phyloP scores from a whole-genome alignment of 1,284 basidiomycete species.

The Sutorius eximius region DNA sequence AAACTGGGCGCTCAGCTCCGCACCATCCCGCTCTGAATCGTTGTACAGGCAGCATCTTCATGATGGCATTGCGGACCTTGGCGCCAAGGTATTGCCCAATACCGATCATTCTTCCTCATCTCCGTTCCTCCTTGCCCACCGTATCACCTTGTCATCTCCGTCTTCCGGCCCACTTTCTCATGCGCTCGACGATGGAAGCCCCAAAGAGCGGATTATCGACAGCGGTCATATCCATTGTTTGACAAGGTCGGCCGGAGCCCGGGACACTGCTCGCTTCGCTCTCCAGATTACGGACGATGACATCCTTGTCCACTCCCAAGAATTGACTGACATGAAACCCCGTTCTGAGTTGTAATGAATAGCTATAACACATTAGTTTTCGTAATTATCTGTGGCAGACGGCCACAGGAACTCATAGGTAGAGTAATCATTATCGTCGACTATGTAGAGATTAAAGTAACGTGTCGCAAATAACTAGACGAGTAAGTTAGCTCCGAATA shows the following conservation, averaged over 20 bases:
- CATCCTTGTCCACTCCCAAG: conserved; percentile 13
- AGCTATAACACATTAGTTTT: conserved; percentile 14
- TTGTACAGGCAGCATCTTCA: conserved; percentile 56
- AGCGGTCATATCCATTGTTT: conserved; percentile 33
- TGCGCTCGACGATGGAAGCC: conserved; percentile 26
- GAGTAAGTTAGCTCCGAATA: conserved; percentile 12
- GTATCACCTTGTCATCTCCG: conserved; percentile 43
- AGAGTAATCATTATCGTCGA: conserved; percentile 22
- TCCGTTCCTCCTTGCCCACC: conserved; percentile 42
- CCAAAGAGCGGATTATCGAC: conserved; percentile 19
- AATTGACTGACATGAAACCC: background rate
- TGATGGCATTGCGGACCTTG: conserved; percentile 19
- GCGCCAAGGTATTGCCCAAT: conserved; percentile 12
- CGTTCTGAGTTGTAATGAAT: background rate
- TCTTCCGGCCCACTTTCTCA: conserved; percentile 30
- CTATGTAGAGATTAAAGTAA: conserved; percentile 10
- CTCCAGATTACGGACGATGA: conserved; percentile 26
- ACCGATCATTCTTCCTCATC: conserved; percentile 16
- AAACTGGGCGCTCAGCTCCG: conserved; percentile 60
- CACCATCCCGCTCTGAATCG: conserved; percentile 27
- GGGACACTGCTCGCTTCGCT: conserved; percentile 18
- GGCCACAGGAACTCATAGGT: conserved; percentile 13
- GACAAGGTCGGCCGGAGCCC: conserved; percentile 33
- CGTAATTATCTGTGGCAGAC: background rate
- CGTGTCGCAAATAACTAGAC: conserved; percentile 11